These are phyloP conservation scores for Flaveria bidentis DNA, from an alignment of 129 eudicot species.

Conservation along the genomic window DNA sequence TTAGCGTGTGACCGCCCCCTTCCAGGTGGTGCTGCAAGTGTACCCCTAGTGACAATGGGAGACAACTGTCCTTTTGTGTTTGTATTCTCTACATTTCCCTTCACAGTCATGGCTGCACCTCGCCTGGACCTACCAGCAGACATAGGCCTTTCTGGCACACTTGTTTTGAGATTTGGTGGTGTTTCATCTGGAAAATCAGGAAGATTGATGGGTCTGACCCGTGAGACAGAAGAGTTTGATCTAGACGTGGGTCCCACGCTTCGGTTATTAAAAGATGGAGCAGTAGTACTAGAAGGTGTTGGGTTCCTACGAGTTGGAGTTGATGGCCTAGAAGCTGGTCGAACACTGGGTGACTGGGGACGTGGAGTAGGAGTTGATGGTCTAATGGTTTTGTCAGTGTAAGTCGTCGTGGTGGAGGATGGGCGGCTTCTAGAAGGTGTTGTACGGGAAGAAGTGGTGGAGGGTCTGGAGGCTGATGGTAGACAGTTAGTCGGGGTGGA, in stretches of 20 bases:
- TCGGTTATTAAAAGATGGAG: slow-evolving; percentile 26
- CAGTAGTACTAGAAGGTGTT: too few species aligned
- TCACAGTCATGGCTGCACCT: slow-evolving; percentile 51
- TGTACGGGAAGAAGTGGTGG: slow-evolving; percentile 69
- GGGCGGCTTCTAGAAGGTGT: slow-evolving; percentile 88
- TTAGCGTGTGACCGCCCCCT: slow-evolving; percentile 47
- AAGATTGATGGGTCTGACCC: slow-evolving; percentile 70
- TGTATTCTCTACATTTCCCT: slow-evolving; percentile 53
- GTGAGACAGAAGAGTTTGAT: slow-evolving; percentile 88
- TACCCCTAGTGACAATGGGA: slow-evolving; percentile 68
- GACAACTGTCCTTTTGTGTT: slow-evolving; percentile 70
- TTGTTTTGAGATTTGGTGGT: slow-evolving; percentile 86
- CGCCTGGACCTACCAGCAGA: slow-evolving; percentile 98
- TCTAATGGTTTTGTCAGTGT: slow-evolving; percentile 51
- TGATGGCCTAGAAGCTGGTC: slow-evolving; percentile 80
- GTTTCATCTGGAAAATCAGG: slow-evolving; percentile 83
- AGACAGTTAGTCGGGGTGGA: slow-evolving; percentile 81
- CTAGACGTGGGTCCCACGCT: slow-evolving; percentile 59
- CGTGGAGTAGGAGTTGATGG: slow-evolving; percentile 79
- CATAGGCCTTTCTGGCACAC: slow-evolving; percentile 80
- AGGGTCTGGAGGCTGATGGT: slow-evolving; percentile 61
- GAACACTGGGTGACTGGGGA: slow-evolving; percentile 63
- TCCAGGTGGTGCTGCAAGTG: slow-evolving; percentile 63
- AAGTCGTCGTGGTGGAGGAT: slow-evolving; percentile 35
- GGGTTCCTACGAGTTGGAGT: slow-evolving; percentile 90